phyloP scores from a whole-genome alignment of 345 rosid genomes.

The Lepidium africanum region DNA sequence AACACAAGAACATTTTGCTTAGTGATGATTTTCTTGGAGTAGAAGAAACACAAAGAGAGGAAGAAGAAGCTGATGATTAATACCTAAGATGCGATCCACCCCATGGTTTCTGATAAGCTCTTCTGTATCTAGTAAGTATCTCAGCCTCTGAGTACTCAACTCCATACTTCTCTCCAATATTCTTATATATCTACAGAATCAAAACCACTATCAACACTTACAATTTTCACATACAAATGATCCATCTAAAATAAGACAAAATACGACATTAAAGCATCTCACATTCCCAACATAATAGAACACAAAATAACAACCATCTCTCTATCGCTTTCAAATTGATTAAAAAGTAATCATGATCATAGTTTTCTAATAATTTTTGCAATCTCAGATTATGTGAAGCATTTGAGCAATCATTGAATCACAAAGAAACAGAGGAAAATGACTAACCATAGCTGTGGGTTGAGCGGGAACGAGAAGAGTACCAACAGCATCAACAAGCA shows the following conservation, averaged over 20 bases:
- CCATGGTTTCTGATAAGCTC: slow-evolving; percentile 97
- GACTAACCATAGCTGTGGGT: slow-evolving; percentile 85
- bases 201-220: not conserved
- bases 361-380: too few species aligned
- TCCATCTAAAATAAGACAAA: not conserved
- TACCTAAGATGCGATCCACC: slow-evolving; percentile 94
- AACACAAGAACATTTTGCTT: not conserved
- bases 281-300: not conserved
- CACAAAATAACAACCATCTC: not conserved
- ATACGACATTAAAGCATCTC: not conserved
- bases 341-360: not conserved
- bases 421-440: not conserved
- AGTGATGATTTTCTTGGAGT: not conserved
- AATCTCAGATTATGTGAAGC: not conserved
- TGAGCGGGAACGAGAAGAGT: slow-evolving; percentile 93
- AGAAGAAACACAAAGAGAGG: not conserved
- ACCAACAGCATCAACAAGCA: slow-evolving; percentile 92
- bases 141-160: slow-evolving; percentile 82
- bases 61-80: not conserved
- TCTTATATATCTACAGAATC: slow-evolving; percentile 62
- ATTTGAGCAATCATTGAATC: not conserved
- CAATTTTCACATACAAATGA: not conserved
- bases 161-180: slow-evolving; percentile 87
- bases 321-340: not conserved
- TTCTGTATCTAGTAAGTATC: slow-evolving; percentile 70